Evolutionary conservation across 805 yeast genomes (phyloP).

Genomic region (Candida tammaniensis): DNA sequence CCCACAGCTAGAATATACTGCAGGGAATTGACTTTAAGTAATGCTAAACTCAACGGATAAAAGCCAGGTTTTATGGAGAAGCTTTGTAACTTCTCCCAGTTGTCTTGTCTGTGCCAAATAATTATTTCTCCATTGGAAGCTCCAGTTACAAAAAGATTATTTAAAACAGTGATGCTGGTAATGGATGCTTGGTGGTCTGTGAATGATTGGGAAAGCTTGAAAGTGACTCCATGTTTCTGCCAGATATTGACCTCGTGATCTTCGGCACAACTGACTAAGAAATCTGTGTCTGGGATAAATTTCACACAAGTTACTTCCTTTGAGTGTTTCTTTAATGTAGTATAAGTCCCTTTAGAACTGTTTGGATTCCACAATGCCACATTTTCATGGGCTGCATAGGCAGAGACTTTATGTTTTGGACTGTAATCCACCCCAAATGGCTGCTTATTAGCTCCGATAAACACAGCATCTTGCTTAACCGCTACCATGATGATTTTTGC

Average conservation of each 20-base stretch:
- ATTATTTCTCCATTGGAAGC: conserved; percentile 59
- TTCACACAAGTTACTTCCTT: conserved; percentile 66
- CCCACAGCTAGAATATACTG: conserved; percentile 62
- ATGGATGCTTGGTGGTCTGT: conserved; percentile 50
- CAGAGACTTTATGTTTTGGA: conserved; percentile 39
- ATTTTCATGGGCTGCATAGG: conserved; percentile 68
- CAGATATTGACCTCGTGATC: conserved; percentile 65
- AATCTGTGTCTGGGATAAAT: conserved; percentile 41
- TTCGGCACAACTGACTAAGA: conserved; percentile 62
- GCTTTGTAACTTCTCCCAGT: conserved; percentile 22
- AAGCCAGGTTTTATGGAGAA: conserved; percentile 45
- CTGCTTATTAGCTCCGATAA: conserved; percentile 72
- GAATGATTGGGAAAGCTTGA: conserved; percentile 28
- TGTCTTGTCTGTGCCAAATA: conserved; percentile 41
- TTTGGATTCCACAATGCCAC: conserved; percentile 65
- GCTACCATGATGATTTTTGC: conserved; percentile 1
- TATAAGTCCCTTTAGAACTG: conserved; percentile 42
- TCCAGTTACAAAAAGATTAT: conserved; percentile 53
- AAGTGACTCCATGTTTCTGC: conserved; percentile 32
- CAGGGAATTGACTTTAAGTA: conserved; percentile 27
- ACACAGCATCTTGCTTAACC: conserved; percentile 49
- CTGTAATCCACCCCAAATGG: conserved; percentile 56
- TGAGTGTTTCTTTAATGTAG: conserved; percentile 60
- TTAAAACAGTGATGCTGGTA: conserved; percentile 47
- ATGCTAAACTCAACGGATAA: conserved; percentile 34